Evolutionary conservation across 441 rosid species (phyloP).

Genomic region (Bruguiera hainesii): DNA sequence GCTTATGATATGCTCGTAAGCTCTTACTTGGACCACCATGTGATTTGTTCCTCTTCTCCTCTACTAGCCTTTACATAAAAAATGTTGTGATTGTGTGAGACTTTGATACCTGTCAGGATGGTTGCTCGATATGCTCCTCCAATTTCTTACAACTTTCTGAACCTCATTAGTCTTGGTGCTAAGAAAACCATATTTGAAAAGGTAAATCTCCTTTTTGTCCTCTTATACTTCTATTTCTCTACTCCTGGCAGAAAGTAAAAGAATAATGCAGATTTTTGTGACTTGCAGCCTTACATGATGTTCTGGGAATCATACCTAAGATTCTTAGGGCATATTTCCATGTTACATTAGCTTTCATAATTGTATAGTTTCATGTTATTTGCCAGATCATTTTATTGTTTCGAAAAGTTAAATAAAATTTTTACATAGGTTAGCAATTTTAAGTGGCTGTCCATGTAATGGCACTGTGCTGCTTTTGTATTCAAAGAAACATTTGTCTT

Average conservation of each 20-base stretch:
- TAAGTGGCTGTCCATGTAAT: not conserved
- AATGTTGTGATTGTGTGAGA: constrained; percentile 16
- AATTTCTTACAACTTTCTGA: constrained; percentile 91
- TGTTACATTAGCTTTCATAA: not conserved
- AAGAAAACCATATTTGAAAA: constrained; percentile 73
- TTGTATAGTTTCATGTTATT: not conserved
- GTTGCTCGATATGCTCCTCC: constrained; percentile 99
- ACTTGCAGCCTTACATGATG: constrained; percentile 3
- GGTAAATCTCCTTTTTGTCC: constrained; percentile 39
- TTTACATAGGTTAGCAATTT: not conserved
- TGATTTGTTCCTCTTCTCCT: constrained; percentile 4
- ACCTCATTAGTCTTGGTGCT: constrained; percentile 68
- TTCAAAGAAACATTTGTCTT: not conserved
- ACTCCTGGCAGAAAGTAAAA: constrained; percentile 8
- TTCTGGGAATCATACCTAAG: not conserved
- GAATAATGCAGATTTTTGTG: constrained; percentile 2
- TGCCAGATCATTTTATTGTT: constrained; percentile 1
- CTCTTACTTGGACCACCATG: constrained; percentile 18
- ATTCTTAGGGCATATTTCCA: not conserved
- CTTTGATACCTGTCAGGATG: constrained; percentile 55
- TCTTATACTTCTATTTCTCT: not conserved
- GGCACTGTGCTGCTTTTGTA: not conserved
- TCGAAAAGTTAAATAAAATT: not conserved
- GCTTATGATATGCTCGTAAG: constrained; percentile 99
- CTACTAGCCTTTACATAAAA: not conserved